phyloP scores from a whole-genome alignment of 192 early-diverging fungal genomes.

The Coemansia sp. region DNA sequence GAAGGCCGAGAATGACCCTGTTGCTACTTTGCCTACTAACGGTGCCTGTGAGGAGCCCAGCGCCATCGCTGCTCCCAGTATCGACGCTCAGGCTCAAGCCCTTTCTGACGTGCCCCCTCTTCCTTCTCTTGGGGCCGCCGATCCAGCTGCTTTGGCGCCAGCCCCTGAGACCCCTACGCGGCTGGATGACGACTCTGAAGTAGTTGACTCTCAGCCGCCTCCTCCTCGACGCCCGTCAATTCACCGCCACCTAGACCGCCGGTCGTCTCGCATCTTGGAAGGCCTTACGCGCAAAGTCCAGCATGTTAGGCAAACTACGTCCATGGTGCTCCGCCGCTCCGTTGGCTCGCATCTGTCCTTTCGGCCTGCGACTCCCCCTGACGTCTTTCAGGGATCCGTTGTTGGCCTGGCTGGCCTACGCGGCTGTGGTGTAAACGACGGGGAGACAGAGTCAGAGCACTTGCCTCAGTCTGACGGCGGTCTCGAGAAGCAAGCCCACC shows the following conservation, averaged over 20 bases:
- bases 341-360: constrained; percentile 39
- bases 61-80: background rate
- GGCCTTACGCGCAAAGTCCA: constrained; percentile 52
- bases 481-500: background rate
- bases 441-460: background rate
- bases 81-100: background rate
- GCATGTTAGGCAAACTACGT: constrained; percentile 50
- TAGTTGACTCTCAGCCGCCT: background rate
- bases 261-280: constrained; percentile 49
- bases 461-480: background rate
- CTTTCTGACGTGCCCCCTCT: background rate
- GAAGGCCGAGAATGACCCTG: background rate
- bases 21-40: background rate
- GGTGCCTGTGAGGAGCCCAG: background rate
- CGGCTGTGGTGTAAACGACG: constrained; percentile 7
- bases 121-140: background rate
- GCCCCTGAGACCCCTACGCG: background rate
- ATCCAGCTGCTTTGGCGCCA: background rate
- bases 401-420: constrained; percentile 7
- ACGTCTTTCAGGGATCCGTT: constrained; percentile 3
- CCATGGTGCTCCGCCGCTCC: constrained; percentile 54
- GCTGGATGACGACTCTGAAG: background rate
- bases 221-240: constrained; percentile 10
- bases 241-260: constrained; percentile 21
- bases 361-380: background rate